Conservation (phyloP, 192 early-diverging fungal species). For the Coemansia sp. region DNA sequence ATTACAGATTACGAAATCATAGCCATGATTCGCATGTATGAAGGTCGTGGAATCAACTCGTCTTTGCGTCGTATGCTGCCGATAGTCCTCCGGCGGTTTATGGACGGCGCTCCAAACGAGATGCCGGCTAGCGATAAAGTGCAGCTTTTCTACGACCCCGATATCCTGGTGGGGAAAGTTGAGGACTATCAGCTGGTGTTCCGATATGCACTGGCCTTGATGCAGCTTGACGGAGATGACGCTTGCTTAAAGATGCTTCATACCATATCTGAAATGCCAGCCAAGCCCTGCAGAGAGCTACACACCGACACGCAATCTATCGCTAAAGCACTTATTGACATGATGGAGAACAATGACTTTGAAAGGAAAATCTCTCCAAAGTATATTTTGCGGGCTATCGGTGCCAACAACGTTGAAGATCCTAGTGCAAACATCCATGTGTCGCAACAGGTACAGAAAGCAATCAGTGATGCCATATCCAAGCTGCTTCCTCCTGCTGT, state of each 20-base stretch:
- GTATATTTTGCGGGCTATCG: slow-evolving; percentile 6
- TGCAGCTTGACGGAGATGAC: slow-evolving; percentile 6
- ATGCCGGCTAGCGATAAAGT: neutral
- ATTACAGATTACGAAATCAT: slow-evolving; percentile 30
- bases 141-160: slow-evolving; percentile 16
- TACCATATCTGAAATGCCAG: slow-evolving; percentile 27
- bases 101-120: neutral
- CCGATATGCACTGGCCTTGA: slow-evolving; percentile 27
- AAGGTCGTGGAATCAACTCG: slow-evolving; percentile 11
- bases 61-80: slow-evolving; percentile 31
- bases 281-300: slow-evolving; percentile 4
- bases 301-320: slow-evolving; percentile 4
- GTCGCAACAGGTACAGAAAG: neutral
- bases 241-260: slow-evolving; percentile 11
- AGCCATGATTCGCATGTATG: slow-evolving; percentile 17
- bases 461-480: neutral
- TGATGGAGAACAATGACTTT: neutral
- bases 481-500: neutral
- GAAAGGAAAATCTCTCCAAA: neutral
- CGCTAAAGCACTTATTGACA: slow-evolving; percentile 2
- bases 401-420: slow-evolving; percentile 12
- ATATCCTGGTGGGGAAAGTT: neutral
- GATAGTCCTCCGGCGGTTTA: slow-evolving; percentile 17
- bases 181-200: slow-evolving; percentile 15
- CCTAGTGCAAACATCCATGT: neutral